Base-by-base conservation (phyloP, 495 filamentous ascomycete genomes). In the Neurospora sp. region DNA sequence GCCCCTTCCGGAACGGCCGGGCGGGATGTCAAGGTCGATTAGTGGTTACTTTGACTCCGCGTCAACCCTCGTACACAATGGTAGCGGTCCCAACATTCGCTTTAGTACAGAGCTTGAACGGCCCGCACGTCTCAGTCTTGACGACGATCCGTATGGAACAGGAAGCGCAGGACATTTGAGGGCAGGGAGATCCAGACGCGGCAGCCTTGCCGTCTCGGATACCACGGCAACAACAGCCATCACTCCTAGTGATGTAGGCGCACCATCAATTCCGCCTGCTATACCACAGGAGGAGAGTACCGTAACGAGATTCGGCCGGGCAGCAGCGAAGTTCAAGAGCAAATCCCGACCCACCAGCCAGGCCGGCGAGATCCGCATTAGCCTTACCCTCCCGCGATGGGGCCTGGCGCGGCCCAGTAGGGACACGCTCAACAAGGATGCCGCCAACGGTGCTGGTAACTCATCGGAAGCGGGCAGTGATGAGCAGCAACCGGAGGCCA, bases 331-430 rank as follows among this genome's bases (percentile, higher is more conserved):
- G 66, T 84, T 87, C 41, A 85, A 80, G 59, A 87, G 82, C 70
- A 90, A 87, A 75, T 93, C 91, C 75, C 88, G 92, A 72, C 88
- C 92, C 4, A 86, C 83, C 27, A 92, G 91, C 75, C 89, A 92
- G 74, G 83, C 85, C 8, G 90, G 91, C 31, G 92, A 94, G 69
- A 89, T 85, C 46, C 82, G 91, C 70, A 85, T 93, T 38, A 90
- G 90, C 76, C 75, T 86, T n/a, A 90, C 90, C 1, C 87, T 94
- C 48, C 88, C 89, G 20, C 87, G 90, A 62, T 84, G 94, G 37
- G 87, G 87, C 3, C 86, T 89, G 31, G 79, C 83, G 37, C 84
- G 84, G 69, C 79, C 83, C 35, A 88, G 85, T 77, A 86, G 83
- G 69, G 87, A 89, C 48, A 80, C 81, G 20, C 76, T 86, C 16